These are phyloP conservation scores for Irpex rosettiformis DNA, from an alignment of 1,284 basidiomycete species.

Conservation along the genomic window DNA sequence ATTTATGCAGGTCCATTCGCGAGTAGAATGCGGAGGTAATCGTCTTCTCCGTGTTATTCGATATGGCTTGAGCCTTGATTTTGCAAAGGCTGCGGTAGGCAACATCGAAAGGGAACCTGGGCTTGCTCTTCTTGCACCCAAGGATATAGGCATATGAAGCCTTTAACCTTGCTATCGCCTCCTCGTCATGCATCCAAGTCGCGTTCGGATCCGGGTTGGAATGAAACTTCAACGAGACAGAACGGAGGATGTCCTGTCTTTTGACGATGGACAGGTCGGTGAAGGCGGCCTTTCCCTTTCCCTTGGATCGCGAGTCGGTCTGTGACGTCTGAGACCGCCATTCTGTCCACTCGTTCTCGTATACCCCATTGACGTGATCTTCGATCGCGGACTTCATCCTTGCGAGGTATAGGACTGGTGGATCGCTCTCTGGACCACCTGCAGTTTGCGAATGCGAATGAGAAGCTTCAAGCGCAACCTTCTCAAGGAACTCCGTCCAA, in stretches of 20 bases:
- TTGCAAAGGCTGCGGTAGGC: slow-evolving; percentile 45
- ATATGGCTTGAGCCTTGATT: slow-evolving; percentile 39
- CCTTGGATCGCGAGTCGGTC: too few relatives aligned
- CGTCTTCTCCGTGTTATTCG: slow-evolving; percentile 14
- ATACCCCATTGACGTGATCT: background rate
- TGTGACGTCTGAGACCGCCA: too few relatives aligned
- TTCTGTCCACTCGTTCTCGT: too few relatives aligned
- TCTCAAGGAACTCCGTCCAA: slow-evolving; percentile 22
- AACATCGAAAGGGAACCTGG: slow-evolving; percentile 50
- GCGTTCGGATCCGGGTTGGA: slow-evolving; percentile 16
- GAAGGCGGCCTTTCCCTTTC: too few relatives aligned
- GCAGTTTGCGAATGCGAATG: too few relatives aligned
- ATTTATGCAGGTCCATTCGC: background rate
- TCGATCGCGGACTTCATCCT: slow-evolving; percentile 1
- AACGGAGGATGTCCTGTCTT: slow-evolving; percentile 45
- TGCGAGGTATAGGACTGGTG: slow-evolving; percentile 4
- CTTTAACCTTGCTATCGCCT: slow-evolving; percentile 34
- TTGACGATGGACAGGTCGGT: slow-evolving; percentile 39
- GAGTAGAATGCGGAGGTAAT: slow-evolving; percentile 14
- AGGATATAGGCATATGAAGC: slow-evolving; percentile 53
- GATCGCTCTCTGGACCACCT: slow-evolving; percentile 27
- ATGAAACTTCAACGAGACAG: slow-evolving; percentile 38
- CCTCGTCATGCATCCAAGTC: slow-evolving; percentile 19
- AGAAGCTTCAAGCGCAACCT: too few relatives aligned
- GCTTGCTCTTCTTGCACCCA: slow-evolving; percentile 26